phyloP scores from a whole-genome alignment of 768 basidiomycete species.

The Serendipita sp. region DNA sequence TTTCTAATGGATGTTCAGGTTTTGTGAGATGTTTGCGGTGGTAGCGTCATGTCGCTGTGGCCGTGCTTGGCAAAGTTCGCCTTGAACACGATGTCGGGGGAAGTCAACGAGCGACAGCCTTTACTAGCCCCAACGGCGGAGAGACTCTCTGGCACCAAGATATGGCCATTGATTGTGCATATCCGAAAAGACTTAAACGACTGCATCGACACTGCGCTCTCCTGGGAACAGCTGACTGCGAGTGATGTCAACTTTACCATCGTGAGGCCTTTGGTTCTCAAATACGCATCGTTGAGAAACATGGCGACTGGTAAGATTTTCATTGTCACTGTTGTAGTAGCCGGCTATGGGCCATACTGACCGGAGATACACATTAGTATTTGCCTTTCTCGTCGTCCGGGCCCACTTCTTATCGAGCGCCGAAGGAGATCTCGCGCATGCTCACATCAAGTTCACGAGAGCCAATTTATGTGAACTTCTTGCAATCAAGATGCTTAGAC shows the following conservation, averaged over 20 bases:
- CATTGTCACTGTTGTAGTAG: conserved; percentile 1
- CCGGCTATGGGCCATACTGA: neutral
- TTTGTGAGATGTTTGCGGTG: too few species aligned
- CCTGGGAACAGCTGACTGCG: conserved; percentile 44
- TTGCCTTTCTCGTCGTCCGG: conserved; percentile 60
- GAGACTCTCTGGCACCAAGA: neutral
- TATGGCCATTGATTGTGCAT: neutral
- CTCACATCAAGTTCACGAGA: conserved; percentile 50
- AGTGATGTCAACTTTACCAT: conserved; percentile 70
- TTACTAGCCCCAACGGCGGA: neutral
- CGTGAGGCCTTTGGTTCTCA: conserved; percentile 58
- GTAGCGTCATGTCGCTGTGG: too few species aligned
- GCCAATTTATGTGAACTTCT: conserved; percentile 78
- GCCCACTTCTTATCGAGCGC: conserved; percentile 61
- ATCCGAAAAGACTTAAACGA: neutral
- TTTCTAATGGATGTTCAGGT: too few species aligned
- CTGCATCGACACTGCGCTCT: neutral
- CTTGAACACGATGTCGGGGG: neutral
- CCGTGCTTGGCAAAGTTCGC: too few species aligned
- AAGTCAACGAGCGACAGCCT: neutral
- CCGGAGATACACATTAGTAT: conserved; percentile 26
- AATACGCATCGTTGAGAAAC: conserved; percentile 63
- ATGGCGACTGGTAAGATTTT: conserved; percentile 28
- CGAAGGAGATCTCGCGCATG: conserved; percentile 57
- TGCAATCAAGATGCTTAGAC: conserved; percentile 69